A percentile compares a stretch with the other conserved stretches of the same genome.
These are phyloP conservation scores for Pistacia atlantica DNA, from an alignment of 345 rosid genomes.

Conservation along the genomic window DNA sequence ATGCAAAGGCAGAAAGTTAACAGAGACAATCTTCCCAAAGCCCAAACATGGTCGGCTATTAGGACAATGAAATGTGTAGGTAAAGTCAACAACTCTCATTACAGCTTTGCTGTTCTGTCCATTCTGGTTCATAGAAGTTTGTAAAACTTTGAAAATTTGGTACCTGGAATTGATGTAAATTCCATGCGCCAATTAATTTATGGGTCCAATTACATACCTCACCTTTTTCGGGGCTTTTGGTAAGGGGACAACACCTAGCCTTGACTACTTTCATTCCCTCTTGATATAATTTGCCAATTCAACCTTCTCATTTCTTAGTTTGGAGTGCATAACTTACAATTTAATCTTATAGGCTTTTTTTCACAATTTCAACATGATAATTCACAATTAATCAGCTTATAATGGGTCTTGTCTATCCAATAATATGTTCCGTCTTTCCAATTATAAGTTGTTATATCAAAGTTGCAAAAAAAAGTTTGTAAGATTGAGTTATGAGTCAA, in stretches of 20 bases:
- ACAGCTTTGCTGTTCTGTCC: neutral
- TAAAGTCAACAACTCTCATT: conserved; percentile 26
- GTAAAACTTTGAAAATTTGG: conserved; percentile 14
- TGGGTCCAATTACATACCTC: neutral
- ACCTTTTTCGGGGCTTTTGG: neutral
- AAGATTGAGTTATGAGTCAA: too few relatives aligned
- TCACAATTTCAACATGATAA: too few relatives aligned
- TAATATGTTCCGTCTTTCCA: too few relatives aligned
- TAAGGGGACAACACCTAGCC: neutral
- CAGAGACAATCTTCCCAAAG: conserved; percentile 17
- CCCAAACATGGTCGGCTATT: conserved; percentile 28
- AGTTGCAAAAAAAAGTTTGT: too few relatives aligned
- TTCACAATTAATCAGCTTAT: too few relatives aligned
- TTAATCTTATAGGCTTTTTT: too few relatives aligned
- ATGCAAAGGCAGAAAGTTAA: conserved; percentile 14
- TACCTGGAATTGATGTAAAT: neutral
- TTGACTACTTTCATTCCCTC: neutral
- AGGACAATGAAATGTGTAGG: conserved; percentile 11
- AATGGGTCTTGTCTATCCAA: too few relatives aligned
- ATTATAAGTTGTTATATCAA: too few relatives aligned
- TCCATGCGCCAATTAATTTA: conserved; percentile 22
- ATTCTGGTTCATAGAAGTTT: conserved; percentile 19
- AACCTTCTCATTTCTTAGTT: neutral
- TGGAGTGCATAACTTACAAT: too few relatives aligned
- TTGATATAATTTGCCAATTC: neutral